phyloP scores from a whole-genome alignment of 805 yeast genomes.

The Saccharomycopsis fermentans region DNA sequence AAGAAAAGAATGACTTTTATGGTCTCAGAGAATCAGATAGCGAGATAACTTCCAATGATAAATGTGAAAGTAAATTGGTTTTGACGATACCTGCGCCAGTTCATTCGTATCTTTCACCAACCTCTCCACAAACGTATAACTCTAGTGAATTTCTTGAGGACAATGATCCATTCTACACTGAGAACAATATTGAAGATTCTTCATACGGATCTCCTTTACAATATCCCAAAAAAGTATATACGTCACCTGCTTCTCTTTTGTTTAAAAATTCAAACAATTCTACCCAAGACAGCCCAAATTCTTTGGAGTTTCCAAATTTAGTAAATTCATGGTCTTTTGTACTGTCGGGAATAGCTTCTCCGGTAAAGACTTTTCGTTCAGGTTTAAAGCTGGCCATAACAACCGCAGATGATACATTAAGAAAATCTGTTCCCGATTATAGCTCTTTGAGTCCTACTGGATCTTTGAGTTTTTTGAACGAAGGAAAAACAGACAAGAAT shows the following conservation, averaged over 20 bases:
- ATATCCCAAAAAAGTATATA: neutral
- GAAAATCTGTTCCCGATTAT: neutral
- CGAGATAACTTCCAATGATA: neutral
- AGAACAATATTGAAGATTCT: neutral
- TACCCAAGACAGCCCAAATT: neutral
- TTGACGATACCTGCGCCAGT: neutral
- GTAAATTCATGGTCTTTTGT: neutral
- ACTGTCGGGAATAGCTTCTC: neutral
- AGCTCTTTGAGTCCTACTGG: neutral
- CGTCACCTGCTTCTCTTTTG: neutral
- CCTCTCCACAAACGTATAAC: neutral
- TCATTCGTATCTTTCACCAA: neutral
- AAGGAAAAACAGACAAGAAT: neutral
- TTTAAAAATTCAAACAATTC: neutral
- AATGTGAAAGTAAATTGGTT: neutral
- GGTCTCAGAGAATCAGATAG: neutral
- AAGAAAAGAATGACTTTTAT: neutral
- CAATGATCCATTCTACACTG: neutral
- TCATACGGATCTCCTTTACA: neutral
- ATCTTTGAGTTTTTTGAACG: neutral
- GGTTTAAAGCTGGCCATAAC: neutral
- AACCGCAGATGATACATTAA: neutral
- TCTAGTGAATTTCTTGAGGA: neutral
- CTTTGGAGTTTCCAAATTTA: neutral
- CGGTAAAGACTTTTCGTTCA: neutral